A percentile compares a stretch with the other conserved stretches of the same genome.
phyloP scores from a whole-genome alignment of 2,329 filamentous ascomycete species.

The Colletotrichum echinochloae region DNA sequence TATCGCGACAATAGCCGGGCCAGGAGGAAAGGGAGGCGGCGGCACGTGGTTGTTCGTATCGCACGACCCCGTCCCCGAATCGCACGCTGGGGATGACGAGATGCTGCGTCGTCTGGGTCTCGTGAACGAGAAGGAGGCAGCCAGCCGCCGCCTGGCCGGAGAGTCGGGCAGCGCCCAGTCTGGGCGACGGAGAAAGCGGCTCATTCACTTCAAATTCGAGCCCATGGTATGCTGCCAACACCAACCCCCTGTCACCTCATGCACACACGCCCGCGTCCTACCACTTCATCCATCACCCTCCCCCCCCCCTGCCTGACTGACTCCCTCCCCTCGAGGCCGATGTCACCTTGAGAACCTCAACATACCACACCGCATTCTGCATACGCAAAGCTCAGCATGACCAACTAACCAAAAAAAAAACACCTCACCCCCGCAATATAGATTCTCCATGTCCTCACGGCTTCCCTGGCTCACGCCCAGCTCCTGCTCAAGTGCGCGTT shows the following conservation, averaged over 20 bases:
- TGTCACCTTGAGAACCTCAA: neutral
- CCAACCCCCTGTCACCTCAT: slow-evolving; percentile 19
- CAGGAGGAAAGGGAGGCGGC: slow-evolving; percentile 87
- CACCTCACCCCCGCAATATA: slow-evolving; percentile 51
- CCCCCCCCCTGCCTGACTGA: no score
- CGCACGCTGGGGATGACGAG: slow-evolving; percentile 42
- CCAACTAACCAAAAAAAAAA: neutral
- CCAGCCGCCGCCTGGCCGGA: slow-evolving; percentile 1
- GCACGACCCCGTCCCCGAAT: slow-evolving; percentile 73
- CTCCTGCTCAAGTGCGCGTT: slow-evolving; percentile 80
- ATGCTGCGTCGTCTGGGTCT: slow-evolving; percentile 53
- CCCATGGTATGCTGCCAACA: slow-evolving; percentile 79
- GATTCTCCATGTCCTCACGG: slow-evolving; percentile 90
- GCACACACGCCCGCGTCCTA: neutral
- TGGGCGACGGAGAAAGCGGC: slow-evolving; percentile 53
- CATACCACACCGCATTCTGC: neutral
- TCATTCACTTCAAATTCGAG: slow-evolving; percentile 92
- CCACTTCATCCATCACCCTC: neutral
- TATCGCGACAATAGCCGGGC: slow-evolving; percentile 61
- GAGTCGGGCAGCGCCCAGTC: slow-evolving; percentile 34
- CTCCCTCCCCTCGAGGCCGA: neutral
- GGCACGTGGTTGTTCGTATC: slow-evolving; percentile 90
- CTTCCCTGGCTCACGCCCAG: slow-evolving; percentile 81
- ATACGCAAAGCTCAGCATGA: slow-evolving; percentile 8
- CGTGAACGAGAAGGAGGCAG: slow-evolving; percentile 43